Base-by-base conservation (phyloP, 768 basidiomycete species). In the Mycena sanguinolenta region DNA sequence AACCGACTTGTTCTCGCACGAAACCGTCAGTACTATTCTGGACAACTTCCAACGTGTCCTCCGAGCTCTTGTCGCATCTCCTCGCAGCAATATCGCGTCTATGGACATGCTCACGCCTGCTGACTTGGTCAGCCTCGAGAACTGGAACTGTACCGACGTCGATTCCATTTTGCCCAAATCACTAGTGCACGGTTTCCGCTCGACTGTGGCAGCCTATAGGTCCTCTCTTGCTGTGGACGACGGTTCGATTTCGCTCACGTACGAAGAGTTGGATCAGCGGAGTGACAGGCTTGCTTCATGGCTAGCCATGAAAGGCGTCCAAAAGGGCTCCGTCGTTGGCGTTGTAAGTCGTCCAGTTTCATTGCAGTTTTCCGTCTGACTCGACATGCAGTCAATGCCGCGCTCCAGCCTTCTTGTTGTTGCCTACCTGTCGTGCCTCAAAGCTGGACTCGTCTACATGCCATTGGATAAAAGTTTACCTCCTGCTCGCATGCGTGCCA, bases 241-340 rank as follows among this genome's bases (percentile, higher is more conserved):
- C 30, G 53, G 30, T 55, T 55, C 53, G 53, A 55, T 55, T 55
- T 55, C 53, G 30, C 53, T 55, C 53, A 55, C 53, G 28, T 55
- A 55, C 53, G 53, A 55, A 55, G 53, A 55, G 53, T 55, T 55
- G 53, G 53, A 55, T 55, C 30, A 55, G 53, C 53, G 53, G 53
- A 55, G 53, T 55, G 53, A 55, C 53, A 55, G 53, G 32, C 53
- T 55, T 55, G 53, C 53, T 55, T 55, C 53, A 30, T 55, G 53
- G 53, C 53, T 55, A 30, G 30, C 53, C 34, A 55, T 30, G 34
- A 55, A 55, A 30, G 53, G 53, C 53, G 30, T 55, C 13, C 53
- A 55, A 55, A 55, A 21, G 53, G 53, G 53, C 53, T 55, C 53
- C 53, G 32, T 55, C 53, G 17, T 55, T 55, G 53, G 53, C 28